These are phyloP conservation scores for Schizochytrium sp. DNA, from an alignment of 108 stramenopile species.

Conservation along the genomic window DNA sequence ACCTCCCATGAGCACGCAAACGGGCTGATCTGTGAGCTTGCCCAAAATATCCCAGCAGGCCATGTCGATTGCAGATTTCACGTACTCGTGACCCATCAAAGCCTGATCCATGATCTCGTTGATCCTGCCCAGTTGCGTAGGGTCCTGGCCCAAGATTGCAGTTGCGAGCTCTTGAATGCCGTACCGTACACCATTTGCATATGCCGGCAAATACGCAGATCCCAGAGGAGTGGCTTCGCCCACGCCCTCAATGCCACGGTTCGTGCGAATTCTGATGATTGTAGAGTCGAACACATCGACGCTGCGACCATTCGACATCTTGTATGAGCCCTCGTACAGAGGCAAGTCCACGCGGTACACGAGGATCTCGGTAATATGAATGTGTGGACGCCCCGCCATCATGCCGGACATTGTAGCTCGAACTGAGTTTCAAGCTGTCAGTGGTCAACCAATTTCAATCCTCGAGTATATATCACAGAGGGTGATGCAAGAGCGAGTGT, in stretches of 20 bases:
- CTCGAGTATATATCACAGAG: too few relatives aligned
- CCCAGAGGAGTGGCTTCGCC: slow-evolving; percentile 62
- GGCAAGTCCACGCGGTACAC: slow-evolving; percentile 58
- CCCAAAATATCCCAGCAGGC: slow-evolving; percentile 65
- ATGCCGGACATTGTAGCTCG: not conserved
- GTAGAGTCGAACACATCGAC: slow-evolving; percentile 61
- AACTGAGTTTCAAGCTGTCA: too few relatives aligned
- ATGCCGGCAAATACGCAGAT: slow-evolving; percentile 61
- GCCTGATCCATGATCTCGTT: slow-evolving; percentile 62
- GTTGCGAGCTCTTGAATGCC: slow-evolving; percentile 61
- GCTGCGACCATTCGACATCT: slow-evolving; percentile 33
- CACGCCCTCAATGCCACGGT: slow-evolving; percentile 35
- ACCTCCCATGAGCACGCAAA: slow-evolving; percentile 63
- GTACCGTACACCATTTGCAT: slow-evolving; percentile 51
- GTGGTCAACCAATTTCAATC: too few relatives aligned
- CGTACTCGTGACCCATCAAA: slow-evolving; percentile 58
- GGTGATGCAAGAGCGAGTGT: too few relatives aligned
- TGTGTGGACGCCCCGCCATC: slow-evolving; percentile 23
- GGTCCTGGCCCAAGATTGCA: slow-evolving; percentile 49
- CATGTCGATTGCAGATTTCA: slow-evolving; percentile 61
- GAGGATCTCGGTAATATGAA: slow-evolving; percentile 25
- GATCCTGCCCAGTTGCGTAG: slow-evolving; percentile 37
- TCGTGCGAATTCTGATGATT: slow-evolving; percentile 51
- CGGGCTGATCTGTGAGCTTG: slow-evolving; percentile 54
- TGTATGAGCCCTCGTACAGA: slow-evolving; percentile 62